These are phyloP conservation scores for Allium sativum DNA, from an alignment of 106 monocot genomes.

Conservation along the genomic window DNA sequence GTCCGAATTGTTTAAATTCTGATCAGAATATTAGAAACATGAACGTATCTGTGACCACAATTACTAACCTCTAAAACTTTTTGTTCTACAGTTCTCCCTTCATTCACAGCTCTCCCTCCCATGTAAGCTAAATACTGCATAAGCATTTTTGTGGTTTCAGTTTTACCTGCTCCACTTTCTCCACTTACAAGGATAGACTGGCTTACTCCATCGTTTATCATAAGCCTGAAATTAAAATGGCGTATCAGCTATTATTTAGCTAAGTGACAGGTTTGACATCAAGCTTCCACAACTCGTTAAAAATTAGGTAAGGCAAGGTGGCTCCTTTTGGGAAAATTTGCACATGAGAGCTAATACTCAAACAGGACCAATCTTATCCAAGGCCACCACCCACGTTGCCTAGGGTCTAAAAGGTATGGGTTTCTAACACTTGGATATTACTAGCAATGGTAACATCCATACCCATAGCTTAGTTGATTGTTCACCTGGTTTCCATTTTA, in stretches of 20 bases:
- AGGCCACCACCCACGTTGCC: too few relatives aligned
- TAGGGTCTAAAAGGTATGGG: too few relatives aligned
- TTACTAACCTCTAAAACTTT: conserved; percentile 69
- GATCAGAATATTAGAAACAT: not conserved
- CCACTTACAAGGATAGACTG: conserved; percentile 89
- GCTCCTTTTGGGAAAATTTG: too few relatives aligned
- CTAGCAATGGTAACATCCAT: too few relatives aligned
- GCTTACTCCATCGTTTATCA: conserved; percentile 61
- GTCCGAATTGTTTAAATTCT: not conserved
- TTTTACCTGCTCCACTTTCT: conserved; percentile 97
- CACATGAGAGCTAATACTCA: too few relatives aligned
- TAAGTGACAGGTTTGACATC: not conserved
- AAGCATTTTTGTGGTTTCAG: conserved; percentile 85
- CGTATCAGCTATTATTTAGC: not conserved
- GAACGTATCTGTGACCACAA: not conserved
- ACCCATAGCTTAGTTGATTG: too few relatives aligned
- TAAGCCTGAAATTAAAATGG: conserved; percentile 23
- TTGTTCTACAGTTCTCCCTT: conserved; percentile 67
- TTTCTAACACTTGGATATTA: too few relatives aligned
- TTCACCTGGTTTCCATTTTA: too few relatives aligned
- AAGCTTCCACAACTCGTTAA: not conserved
- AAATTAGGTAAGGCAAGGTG: too few relatives aligned
- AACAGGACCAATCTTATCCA: too few relatives aligned
- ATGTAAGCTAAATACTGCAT: conserved; percentile 91
- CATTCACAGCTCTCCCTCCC: conserved; percentile 67